These are phyloP conservation scores for Naematelia encephala DNA, from an alignment of 768 basidiomycete species.

Conservation along the genomic window DNA sequence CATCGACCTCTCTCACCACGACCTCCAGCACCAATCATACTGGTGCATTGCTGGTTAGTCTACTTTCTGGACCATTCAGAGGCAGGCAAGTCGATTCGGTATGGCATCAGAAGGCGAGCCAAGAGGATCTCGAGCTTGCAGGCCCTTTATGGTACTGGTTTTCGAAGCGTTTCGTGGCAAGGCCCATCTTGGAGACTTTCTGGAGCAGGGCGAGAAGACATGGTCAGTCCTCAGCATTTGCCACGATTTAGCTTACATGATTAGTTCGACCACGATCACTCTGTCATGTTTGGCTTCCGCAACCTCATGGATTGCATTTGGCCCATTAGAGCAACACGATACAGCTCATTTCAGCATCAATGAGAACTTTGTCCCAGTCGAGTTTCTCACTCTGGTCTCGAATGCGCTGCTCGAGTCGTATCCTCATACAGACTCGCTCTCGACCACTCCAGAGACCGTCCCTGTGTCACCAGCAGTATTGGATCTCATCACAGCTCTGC, in stretches of 20 bases:
- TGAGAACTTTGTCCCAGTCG: constrained; percentile 30
- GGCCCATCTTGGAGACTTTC: too few species aligned
- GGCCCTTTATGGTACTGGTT: too few species aligned
- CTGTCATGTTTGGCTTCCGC: constrained; percentile 35
- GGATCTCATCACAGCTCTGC: constrained; percentile 17
- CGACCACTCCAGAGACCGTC: neutral
- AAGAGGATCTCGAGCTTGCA: too few species aligned
- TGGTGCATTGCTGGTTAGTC: constrained; percentile 35
- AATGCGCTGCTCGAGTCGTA: constrained; percentile 27
- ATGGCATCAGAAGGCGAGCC: constrained; percentile 31
- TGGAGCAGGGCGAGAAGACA: constrained; percentile 27
- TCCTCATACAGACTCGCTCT: constrained; percentile 10
- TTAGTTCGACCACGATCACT: constrained; percentile 34
- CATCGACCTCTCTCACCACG: constrained; percentile 27
- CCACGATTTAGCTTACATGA: neutral
- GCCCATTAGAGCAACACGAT: constrained; percentile 12
- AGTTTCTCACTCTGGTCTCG: constrained; percentile 32
- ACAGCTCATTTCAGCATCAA: constrained; percentile 21
- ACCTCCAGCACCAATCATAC: constrained; percentile 36
- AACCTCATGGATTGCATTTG: constrained; percentile 23
- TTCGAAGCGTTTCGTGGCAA: too few species aligned
- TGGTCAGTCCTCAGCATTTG: constrained; percentile 10
- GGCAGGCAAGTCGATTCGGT: constrained; percentile 20
- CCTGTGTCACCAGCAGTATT: constrained; percentile 24
- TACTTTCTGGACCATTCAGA: constrained; percentile 40